Evolutionary conservation across 352 stramenopile genomes (phyloP), one percentile per base, ranked within the genome.

Genomic region (Hyaloperonospora brassicae): DNA sequence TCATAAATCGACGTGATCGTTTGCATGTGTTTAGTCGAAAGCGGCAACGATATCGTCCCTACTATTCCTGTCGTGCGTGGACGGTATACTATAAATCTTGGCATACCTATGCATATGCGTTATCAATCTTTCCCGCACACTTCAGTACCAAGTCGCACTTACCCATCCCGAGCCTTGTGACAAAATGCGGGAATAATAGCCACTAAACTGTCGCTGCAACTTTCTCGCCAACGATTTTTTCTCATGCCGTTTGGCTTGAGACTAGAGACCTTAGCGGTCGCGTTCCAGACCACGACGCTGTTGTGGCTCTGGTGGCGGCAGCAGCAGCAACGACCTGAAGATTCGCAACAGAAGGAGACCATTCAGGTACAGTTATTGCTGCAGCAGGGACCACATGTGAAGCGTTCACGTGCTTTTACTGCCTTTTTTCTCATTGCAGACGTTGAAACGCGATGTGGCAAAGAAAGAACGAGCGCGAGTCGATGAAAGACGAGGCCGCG

Each of bases 401-500:
- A 43, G 22, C 14, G 14, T 6, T 42, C 23, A 43, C 21, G 49
- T 51, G 22, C 17, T 27, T 51, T 17, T 58, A 44, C 54, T 51
- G 50, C 27, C 49, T 55, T 49, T 47, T 43, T 7, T 3, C 2
- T 38, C 21, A 35, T 17, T 21, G 13, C 31, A 77, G 73, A 40
- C 66, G 12, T 46, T 86, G 36, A 53, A 81, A 42, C 39, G 47
- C 1, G 62, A 83, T 41, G 55, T 69, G 3, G 51, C 56, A 21
- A 79, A 71, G 46, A 84, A 79, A 47, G 78, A 88, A 44, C 55
- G 70, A 42, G 62, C 81, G 59, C 72, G 83, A 1, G 27, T 69
- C 14, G 68, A 83, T 30, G 83, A 93, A 56, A 73, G 80, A 12
- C 64, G 62, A 52, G 83, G 83, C 0, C 72, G 83, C 4, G 64